These are phyloP conservation scores for Cryphonectria carpinicola DNA, from an alignment of 2,329 filamentous ascomycete species.

Conservation along the genomic window DNA sequence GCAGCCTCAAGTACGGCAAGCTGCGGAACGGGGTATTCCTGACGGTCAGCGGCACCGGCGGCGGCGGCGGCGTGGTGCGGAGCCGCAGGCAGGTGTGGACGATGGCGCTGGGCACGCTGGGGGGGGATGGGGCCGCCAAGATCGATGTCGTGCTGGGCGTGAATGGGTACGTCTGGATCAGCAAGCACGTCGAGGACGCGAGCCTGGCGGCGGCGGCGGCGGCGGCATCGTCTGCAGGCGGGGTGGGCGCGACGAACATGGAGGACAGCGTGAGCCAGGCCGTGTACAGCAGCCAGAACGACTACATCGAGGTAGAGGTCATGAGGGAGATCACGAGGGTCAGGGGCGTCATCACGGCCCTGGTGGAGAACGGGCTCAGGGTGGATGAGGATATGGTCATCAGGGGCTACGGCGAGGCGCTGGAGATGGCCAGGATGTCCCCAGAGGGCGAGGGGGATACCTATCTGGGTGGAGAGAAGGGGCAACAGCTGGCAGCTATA, in stretches of 20 bases:
- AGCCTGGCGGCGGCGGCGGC: conserved; percentile 48
- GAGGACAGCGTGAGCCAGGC: conserved; percentile 85
- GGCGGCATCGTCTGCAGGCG: conserved; percentile 48
- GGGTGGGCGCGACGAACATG: conserved; percentile 79
- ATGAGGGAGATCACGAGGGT: conserved; percentile 88
- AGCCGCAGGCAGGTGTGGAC: conserved; percentile 88
- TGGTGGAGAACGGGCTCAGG: conserved; percentile 79
- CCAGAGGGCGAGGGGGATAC: conserved; percentile 59
- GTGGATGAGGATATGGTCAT: conserved; percentile 92
- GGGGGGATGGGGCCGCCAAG: conserved; percentile 56
- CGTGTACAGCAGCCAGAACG: conserved; percentile 95
- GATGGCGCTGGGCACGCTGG: conserved; percentile 55
- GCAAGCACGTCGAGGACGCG: conserved; percentile 75
- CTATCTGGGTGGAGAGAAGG: conserved; percentile 63
- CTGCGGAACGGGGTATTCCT: conserved; percentile 91
- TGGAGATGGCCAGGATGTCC: conserved; percentile 71
- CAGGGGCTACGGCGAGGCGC: conserved; percentile 77
- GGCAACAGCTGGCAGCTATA: conserved; percentile 53
- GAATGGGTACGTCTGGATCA: conserved; percentile 96
- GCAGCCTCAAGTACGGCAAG: conserved; percentile 92
- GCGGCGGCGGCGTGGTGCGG: conserved; percentile 84
- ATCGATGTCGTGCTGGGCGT: conserved; percentile 91
- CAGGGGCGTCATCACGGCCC: conserved; percentile 76
- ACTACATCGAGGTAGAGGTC: conserved; percentile 75
- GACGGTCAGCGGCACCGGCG: conserved; percentile 77